Evolutionary conservation across 2,329 filamentous ascomycete genomes (phyloP), one percentile per base, ranked within the genome.

Genomic region (Fusarium sp.): DNA sequence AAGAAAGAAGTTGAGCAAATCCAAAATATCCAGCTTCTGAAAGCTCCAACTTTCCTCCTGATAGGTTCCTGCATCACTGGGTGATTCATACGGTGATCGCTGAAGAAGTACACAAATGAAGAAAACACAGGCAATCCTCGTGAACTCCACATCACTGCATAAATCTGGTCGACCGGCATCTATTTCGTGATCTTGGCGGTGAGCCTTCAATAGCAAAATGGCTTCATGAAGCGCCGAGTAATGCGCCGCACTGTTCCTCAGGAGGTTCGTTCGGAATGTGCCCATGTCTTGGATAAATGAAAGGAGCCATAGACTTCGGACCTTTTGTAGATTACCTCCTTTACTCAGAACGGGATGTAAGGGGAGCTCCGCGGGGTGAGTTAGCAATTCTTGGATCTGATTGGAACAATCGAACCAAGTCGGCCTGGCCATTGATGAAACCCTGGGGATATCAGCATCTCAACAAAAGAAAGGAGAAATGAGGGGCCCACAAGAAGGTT

Each of bases 321-420:
- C n/a, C 0, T 48, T 42, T n/a, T 50, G 40, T 12, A 26, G 15
- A 4, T 62, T 40, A 5, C 33, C 33, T 13, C 6, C 33, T 1
- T 32, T 30, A 4, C 46, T 30, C 0, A 54, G 33, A 5, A 37
- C n/a, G 18, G 60, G 46, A 14, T 46, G 32, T 7, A 18, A 26
- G 12, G 26, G 9, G 40, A 27, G 20, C 14, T 53, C 20, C 20
- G 49, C 20, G 7, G 11, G 5, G 5, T 35, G 38, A 6, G 9
- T 23, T 3, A 48, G 60, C 0, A 64, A 20, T 3, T 62, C 60
- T 37, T 62, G 38, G 12, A 64, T 62, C 27, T 64, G 60, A 9
- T 64, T 64, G 7, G 60, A 64, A 42, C 60, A 64, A 8, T 64
- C 57, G 13, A 64, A 46, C 60, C 60, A 64, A 9, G 46, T 62